phyloP scores from a whole-genome alignment of 140 eudicot genomes.

The Cichorium intybus region DNA sequence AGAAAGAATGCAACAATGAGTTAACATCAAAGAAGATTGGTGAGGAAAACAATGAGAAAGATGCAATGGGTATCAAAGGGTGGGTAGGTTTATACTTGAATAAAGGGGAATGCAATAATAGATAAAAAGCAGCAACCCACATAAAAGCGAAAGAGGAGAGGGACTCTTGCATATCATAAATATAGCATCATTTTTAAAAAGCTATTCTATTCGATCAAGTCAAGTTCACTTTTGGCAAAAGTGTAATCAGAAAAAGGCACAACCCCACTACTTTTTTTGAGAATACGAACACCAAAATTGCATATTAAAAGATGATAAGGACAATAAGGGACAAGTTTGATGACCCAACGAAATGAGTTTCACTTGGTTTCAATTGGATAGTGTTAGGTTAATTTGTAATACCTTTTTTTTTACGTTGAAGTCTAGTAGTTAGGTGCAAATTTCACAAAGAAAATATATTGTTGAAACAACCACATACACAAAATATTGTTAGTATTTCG shows the following conservation, averaged over 20 bases:
- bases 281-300: not conserved
- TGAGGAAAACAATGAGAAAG: constrained; percentile 8
- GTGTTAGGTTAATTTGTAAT: no score
- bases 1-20: not conserved
- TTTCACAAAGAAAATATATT: no score
- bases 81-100: not conserved
- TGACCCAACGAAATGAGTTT: no score
- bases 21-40: constrained; percentile 3
- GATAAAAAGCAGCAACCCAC: not conserved
- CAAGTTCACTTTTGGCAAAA: constrained; percentile 7
- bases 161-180: constrained; percentile 19
- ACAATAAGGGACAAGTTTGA: no score
- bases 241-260: constrained; percentile 1
- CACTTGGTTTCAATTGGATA: no score
- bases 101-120: not conserved
- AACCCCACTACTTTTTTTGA: constrained; percentile 7
- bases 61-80: not conserved
- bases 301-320: not conserved
- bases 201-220: constrained; percentile 9
- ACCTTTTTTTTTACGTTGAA: no score
- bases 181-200: constrained; percentile 5
- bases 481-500: no score
- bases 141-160: constrained; percentile 6
- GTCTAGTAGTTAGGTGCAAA: no score
- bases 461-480: no score